These are phyloP conservation scores for Bruguiera parviflora DNA, from an alignment of 345 rosid genomes.

Conservation along the genomic window DNA sequence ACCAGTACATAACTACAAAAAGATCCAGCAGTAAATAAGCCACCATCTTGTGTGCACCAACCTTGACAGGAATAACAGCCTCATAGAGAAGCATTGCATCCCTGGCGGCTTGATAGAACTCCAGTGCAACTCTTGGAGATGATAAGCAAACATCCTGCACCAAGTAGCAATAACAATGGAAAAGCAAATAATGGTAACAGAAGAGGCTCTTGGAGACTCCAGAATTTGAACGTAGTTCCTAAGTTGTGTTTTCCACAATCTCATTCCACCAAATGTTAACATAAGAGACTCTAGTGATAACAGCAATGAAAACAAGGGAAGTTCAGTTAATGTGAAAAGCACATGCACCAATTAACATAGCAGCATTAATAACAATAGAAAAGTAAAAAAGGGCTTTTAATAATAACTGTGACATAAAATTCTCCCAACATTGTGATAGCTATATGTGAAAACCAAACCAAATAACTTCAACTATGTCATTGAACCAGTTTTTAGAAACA, in stretches of 20 bases:
- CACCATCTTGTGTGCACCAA: slow-evolving; percentile 40
- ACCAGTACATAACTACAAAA: not conserved
- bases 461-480: not conserved
- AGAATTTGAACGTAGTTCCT: too few species aligned
- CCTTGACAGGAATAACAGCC: slow-evolving; percentile 92
- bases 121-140: slow-evolving; percentile 79
- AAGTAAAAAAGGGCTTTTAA: not conserved
- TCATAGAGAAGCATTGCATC: slow-evolving; percentile 86
- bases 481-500: not conserved
- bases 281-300: too few species aligned
- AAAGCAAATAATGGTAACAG: not conserved
- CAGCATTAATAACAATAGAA: not conserved
- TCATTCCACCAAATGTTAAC: too few species aligned
- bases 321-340: not conserved
- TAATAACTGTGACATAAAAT: too few species aligned
- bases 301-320: too few species aligned
- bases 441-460: not conserved
- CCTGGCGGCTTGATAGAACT: slow-evolving; percentile 78
- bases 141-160: slow-evolving; percentile 83
- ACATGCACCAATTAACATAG: not conserved
- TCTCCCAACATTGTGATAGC: not conserved
- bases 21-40: not conserved
- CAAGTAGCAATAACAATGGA: slow-evolving; percentile 5
- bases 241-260: too few species aligned
- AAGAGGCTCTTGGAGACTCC: too few species aligned